Evolutionary conservation across 2,329 filamentous ascomycete genomes (phyloP).

Genomic region (Fusarium nematophilum): DNA sequence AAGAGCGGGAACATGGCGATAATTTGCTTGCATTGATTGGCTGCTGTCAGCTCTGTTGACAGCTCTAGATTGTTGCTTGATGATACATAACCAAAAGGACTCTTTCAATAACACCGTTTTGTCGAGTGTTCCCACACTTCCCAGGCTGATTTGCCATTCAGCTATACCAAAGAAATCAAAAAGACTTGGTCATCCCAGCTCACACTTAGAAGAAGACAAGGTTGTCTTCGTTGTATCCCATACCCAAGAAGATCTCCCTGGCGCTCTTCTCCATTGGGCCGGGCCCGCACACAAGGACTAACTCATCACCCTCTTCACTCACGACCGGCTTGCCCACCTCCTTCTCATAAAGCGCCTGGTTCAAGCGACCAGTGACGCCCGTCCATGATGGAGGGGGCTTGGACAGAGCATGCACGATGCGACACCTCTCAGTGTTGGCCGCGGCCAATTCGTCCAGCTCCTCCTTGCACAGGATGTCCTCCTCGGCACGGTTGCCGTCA

Average conservation of each 20-base stretch:
- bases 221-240: conserved; percentile 69
- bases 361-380: conserved; percentile 76
- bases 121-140: not conserved
- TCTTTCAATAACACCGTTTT: conserved; percentile 2
- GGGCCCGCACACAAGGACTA: conserved; percentile 86
- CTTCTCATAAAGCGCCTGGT: conserved; percentile 68
- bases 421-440: conserved; percentile 67
- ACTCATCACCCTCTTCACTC: conserved; percentile 56
- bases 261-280: conserved; percentile 77
- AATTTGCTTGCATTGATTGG: not conserved
- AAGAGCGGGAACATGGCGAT: conserved; percentile 6
- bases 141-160: not conserved
- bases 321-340: conserved; percentile 59
- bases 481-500: conserved; percentile 79
- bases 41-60: not conserved
- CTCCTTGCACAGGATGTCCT: conserved; percentile 83
- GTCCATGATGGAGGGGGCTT: conserved; percentile 72
- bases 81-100: conserved; percentile 6
- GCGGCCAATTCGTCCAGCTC: conserved; percentile 75
- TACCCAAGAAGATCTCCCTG: conserved; percentile 60
- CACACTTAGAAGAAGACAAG: conserved; percentile 43
- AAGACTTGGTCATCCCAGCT: not conserved
- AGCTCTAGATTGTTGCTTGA: not conserved
- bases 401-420: conserved; percentile 76
- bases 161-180: not conserved